Evolutionary conservation across 352 stramenopile genomes (phyloP).

Genomic region (Phytophthora quininea): DNA sequence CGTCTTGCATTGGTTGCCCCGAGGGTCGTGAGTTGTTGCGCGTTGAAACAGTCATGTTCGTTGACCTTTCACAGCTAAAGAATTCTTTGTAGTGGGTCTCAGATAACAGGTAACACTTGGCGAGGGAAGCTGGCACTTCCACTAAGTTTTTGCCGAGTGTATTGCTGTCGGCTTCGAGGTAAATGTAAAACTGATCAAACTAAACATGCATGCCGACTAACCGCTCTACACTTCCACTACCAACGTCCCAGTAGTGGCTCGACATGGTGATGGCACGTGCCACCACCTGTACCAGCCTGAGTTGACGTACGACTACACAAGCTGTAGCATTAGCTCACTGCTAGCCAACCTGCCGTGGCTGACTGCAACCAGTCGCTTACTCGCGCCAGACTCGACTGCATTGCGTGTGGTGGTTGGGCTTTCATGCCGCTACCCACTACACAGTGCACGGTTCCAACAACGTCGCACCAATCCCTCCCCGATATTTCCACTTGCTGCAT

Average conservation of each 20-base stretch:
- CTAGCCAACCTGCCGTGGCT: too few species aligned
- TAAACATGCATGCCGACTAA: slow-evolving; percentile 11
- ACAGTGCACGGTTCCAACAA: too few species aligned
- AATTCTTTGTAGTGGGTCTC: slow-evolving; percentile 17
- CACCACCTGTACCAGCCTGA: too few species aligned
- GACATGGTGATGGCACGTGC: too few species aligned
- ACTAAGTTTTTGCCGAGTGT: slow-evolving; percentile 3
- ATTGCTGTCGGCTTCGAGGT: slow-evolving; percentile 3
- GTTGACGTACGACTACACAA: too few species aligned
- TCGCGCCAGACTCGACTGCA: too few species aligned
- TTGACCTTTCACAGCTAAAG: slow-evolving; percentile 12
- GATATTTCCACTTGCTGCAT: too few species aligned
- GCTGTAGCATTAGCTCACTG: too few species aligned
- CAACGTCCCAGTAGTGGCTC: slow-evolving; percentile 7
- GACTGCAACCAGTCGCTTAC: too few species aligned
- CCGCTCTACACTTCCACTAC: slow-evolving; percentile 5
- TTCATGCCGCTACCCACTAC: too few species aligned
- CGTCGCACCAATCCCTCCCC: too few species aligned
- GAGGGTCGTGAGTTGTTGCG: neutral
- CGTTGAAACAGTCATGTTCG: slow-evolving; percentile 8
- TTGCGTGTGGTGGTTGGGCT: too few species aligned
- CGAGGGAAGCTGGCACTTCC: slow-evolving; percentile 14
- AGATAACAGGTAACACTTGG: slow-evolving; percentile 4
- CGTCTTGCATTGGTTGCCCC: neutral
- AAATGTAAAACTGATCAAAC: slow-evolving; percentile 3